Base-by-base conservation (phyloP, 176 grass and related monocot genomes). In the Carex parvula region DNA sequence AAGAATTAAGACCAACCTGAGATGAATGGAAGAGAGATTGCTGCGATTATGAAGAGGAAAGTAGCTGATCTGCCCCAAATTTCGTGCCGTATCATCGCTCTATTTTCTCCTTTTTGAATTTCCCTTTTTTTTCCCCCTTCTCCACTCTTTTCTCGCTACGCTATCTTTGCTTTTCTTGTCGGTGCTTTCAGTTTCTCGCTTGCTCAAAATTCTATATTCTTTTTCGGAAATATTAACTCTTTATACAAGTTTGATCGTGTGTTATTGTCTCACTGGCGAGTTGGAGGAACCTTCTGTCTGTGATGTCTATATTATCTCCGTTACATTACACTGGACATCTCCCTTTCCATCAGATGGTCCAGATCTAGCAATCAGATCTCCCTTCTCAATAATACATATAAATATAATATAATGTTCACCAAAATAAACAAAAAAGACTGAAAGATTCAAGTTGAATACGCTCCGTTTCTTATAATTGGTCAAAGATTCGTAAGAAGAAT, bases 1-100 rank as follows among this genome's bases (percentile, higher is more conserved):
- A 68, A 84, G 62, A 84, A 85, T 59, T 10, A 26, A 53, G 16
- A 77, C 57, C 1, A 78, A 85, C 84, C 84, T 77, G 84, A 85
- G 37, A 78, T 64, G 68, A 85, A 79, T 85, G 79, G 84, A 46
- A 78, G 72, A 78, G 44, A 85, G 18, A 85, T 50, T 16, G 53
- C 10, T 8, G 84, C 70, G 18, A 78, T 14, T 10, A 69, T 3
- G 42, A 83, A 1, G 64, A 83, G 60, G 30, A 83, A 83, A 83
- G 4, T 35, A 24, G 41, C 22, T 30, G 81, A 83, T 83, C 62
- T 54, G 8, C 81, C 61, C 60, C 22, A 17, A 55, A 83, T 54
- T 30, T 64, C 62, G 81, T 68, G 20, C 60, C 42, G 81, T 53
- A 83, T 67, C 81, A 83, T 83, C 62, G 33, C 35, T 66, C 81